Base-by-base conservation (phyloP, 75 land plant genomes). In the Selaginella tamariscina region DNA sequence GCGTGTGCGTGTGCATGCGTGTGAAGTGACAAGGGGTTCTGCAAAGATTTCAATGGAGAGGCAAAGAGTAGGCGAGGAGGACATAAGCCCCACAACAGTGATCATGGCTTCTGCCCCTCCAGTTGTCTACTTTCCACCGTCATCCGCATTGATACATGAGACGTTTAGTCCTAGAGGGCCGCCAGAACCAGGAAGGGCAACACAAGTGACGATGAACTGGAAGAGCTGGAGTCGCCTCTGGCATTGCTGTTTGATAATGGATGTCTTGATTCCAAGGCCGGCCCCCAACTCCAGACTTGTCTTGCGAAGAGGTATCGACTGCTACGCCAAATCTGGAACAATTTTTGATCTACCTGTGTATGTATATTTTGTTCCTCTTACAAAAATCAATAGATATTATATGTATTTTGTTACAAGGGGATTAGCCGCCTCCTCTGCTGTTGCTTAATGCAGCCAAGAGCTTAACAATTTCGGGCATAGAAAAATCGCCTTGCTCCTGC, bases 171-270 rank as follows among this genome's bases (percentile, higher is more conserved):
- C 33, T 1, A 44, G 27, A 30, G 44, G 59, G 1, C 94, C 23
- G 49, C 65, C 2, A 67, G 84, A 24, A 78, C 83, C 55, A 82
- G 79, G 56, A 92, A 85, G 67, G 98, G 98, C 0, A 79, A 89
- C 67, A 89, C 86, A 27, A 89, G 94, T 64, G 98, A 92, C 31
- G 95, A 92, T n/a, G 98, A 92, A 56, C 69, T 92, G 28, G 84
- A 86, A 20, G 95, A 84, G 56, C 65, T 88, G 49, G 84, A 84
- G 66, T 77, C 80, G 30, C 88, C 92, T 0, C 84, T 87, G 0
- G 33, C 79, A 5, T 86, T 73, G 31, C 68, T 88, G 28, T 54
- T 82, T 1, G 86, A 73, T 5, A 65, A 60, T 27, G 56, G 69
- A 5, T 39, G 49, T 39, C 5, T 39, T 39, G 49, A 39, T 15